Conservation (phyloP, 139 green algal genomes). For the Haematococcus lacustris region DNA sequence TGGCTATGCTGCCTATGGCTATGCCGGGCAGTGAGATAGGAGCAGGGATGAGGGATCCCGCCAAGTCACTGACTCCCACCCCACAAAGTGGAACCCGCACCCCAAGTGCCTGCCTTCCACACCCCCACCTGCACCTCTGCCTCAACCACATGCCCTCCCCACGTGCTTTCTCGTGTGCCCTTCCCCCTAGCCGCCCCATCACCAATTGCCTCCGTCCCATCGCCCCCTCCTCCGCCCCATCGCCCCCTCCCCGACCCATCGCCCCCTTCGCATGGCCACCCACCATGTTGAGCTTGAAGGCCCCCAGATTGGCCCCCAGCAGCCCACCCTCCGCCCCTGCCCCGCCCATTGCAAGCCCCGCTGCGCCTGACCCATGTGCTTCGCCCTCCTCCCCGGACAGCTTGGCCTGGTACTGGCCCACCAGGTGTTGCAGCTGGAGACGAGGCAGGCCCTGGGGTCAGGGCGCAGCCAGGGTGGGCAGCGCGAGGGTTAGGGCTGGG, state of each 20-base stretch:
- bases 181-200: too few relatives aligned
- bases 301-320: not conserved
- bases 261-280: not conserved
- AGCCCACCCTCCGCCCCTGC: not conserved
- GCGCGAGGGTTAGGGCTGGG: not conserved
- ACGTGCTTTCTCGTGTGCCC: too few relatives aligned
- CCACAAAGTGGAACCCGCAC: not conserved
- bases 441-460: conserved; percentile 1
- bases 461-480: not conserved
- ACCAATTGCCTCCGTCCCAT: too few relatives aligned
- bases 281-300: conserved; percentile 13
- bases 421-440: conserved; percentile 1
- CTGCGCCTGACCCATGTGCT: not conserved
- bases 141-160: too few relatives aligned
- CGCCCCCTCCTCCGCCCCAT: too few relatives aligned
- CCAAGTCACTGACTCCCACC: not conserved
- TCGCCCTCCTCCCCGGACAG: not conserved
- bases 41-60: not conserved
- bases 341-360: not conserved
- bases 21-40: not conserved
- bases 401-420: not conserved
- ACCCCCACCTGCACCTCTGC: too few relatives aligned
- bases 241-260: not conserved
- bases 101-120: too few relatives aligned
- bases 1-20: not conserved